Base-by-base conservation (phyloP, 129 eudicot genomes). In the Flaveria linearis region DNA sequence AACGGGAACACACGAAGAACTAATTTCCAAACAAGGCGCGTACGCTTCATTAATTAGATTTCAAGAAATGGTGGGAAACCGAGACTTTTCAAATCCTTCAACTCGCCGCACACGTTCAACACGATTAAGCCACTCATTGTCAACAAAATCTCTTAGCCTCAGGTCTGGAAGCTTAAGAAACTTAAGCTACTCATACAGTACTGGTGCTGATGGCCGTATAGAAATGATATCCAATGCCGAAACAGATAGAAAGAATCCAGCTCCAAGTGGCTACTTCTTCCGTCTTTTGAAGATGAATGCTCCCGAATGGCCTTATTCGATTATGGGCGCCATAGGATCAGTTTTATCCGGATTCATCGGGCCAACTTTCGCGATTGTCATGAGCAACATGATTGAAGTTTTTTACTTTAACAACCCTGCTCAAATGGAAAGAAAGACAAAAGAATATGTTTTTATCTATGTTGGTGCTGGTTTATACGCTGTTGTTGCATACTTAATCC, bases 311-410 rank as follows among this genome's bases (percentile, higher is more conserved):
- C 97, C 97, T 74, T 94, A 94, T 76, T 91, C 99, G 10, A 85
- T 94, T 50, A 87, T 89, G 96, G 99, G 99, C 25, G 99, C 99
- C 50, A 81, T 89, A 0, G 99, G 99, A 23, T 94, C 99, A 3
- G 72, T 94, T 70, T 87, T 94, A 47, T 89, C 99, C 0, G 99
- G 99, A 17, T 94, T 94, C 73, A 94, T 94, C 1, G 97, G 99
- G 65, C 99, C 99, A 28, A 94, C 99, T 41, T 94, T 94, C 63
- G 99, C 99, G 0, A 91, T 94, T 65, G 99, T 94, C 55, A 94
- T 94, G 98, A 91, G 98, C 82, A 94, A 94, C 42, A 94, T 94
- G 98, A 94, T 94, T 18, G 97, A 94, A 83, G 98, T 94, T 16
- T 94, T 94, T 77, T 94, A 94, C 84, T 94, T 87, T 30, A 72